Evolutionary conservation across 352 stramenopile genomes (phyloP), one percentile per base, ranked within the genome.

Genomic region (Globisporangium megalacanthum): DNA sequence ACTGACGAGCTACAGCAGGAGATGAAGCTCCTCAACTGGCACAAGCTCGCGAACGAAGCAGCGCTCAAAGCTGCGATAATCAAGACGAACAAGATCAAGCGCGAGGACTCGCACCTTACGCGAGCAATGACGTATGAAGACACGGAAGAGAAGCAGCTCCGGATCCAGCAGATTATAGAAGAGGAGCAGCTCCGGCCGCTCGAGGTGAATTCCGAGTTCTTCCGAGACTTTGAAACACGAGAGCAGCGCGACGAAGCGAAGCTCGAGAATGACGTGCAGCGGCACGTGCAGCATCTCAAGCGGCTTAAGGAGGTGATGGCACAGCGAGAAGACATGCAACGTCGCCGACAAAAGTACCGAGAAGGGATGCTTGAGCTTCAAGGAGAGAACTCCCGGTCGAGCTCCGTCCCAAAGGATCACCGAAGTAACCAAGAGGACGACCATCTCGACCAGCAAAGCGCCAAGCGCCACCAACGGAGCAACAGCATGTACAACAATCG

Each of bases 1-100:
- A 58, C 95, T 0, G 76, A 97, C n/a, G 86, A 96, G 48, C 64
- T 90, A 11, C 74, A 92, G 62, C 79, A 92, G 64, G 92, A 98
- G 64, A 93, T 98, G 75, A 97, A 98, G 72, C 69, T 97, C 45
- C 78, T 98, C 48, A 90, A 96, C 51, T 97, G 92, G 92, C 92
- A 97, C 73, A 98, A 97, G 60, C 83, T 98, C 20, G 89, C 89
- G 10, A 98, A 98, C 54, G 87, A 97, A 64, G 87, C 91, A 3
- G 91, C 91, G 15, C 73, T 98, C 22, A 97, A 97, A 61, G 90
- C 88, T 14, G 83, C 84, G 14, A 81, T 95, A 61, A 93, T 95
- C 72, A 94, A 93, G 60, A 94, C 77, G 7, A 95, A 85, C 69
- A 85, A 92, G 71, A 75, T 89, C 68, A 92, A 94, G 62, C 66